Evolutionary conservation across 495 filamentous ascomycete genomes (phyloP), one percentile per base, ranked within the genome.

Genomic region (Neurospora intermedia): DNA sequence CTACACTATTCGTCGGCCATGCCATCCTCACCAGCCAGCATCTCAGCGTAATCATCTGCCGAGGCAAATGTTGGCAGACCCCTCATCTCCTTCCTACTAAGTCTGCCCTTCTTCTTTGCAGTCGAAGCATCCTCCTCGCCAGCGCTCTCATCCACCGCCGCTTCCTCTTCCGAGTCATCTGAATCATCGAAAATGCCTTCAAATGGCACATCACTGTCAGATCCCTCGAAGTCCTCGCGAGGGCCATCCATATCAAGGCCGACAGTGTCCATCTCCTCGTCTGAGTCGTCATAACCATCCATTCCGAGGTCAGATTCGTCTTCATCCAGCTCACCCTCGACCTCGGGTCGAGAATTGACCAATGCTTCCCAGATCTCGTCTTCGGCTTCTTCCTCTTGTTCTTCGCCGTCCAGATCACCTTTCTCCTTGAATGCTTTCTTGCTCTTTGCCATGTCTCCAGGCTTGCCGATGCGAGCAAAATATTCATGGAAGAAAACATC

Each of bases 401-500:
- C 79, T 38, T 77, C 78, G 54, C 54, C 54, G 54, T 62, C 54
- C 54, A 13, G 54, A 8, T 23, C 54, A 62, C 54, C 31, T 23
- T 62, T 62, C 74, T 88, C 87, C 79, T 83, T 80, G 72, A 74
- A 81, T 74, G 84, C 84, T 85, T 90, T 89, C 74, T 85, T 86
- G 20, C 80, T 76, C 73, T 89, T 87, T 79, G 91, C 89, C 40
- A 75, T 73, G 70, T 81, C 78, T 40, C 82, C 84, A 70, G 86
- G 87, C 80, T 92, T 95, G 62, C 91, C 91, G 54, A 94, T 82
- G 70, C 91, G 88, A 74, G 87, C 89, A 81, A 99, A 98, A 88
- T 98, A 99, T 73, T 91, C 89, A 82, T 99, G 96, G 88, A 99
- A 99, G 88, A 99, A 99, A 59, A 92, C 93, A 77, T 99, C 96